Percentiles rank a stretch among this genome's conserved stretches.
Evolutionary conservation across 225 moss, liverwort and hornwort genomes (phyloP).

Genomic region (Polytrichum commune): DNA sequence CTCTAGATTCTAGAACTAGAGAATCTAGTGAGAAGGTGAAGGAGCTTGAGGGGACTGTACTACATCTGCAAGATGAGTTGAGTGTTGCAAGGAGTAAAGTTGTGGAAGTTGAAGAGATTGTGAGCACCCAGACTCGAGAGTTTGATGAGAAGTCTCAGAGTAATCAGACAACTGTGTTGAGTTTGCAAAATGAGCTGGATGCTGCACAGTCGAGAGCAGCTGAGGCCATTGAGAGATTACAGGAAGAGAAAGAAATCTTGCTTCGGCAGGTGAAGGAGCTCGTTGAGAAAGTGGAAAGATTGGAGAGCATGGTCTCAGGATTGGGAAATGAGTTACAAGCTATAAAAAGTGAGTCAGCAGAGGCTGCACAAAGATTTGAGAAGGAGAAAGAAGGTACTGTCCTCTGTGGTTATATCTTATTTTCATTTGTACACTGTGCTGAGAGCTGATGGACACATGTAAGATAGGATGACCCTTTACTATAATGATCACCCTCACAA

Average conservation of each 20-base stretch:
- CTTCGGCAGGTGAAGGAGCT: constrained; percentile 13
- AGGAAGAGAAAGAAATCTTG: constrained; percentile 23
- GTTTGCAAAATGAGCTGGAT: constrained; percentile 35
- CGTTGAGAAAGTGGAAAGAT: constrained; percentile 24
- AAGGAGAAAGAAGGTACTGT: constrained; percentile 31
- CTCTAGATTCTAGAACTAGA: constrained; percentile 22
- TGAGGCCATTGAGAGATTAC: constrained; percentile 21
- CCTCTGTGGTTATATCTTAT: no score
- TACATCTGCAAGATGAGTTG: constrained; percentile 30
- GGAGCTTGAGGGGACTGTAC: constrained; percentile 19
- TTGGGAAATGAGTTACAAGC: constrained; percentile 28
- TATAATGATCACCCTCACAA: no score
- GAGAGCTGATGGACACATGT: no score
- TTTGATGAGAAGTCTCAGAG: constrained; percentile 26
- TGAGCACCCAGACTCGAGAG: constrained; percentile 30
- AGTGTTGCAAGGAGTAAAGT: constrained; percentile 21
- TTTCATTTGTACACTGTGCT: no score
- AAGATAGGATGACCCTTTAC: no score
- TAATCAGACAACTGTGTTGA: constrained; percentile 22
- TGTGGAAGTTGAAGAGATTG: constrained; percentile 13
- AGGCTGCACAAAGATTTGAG: constrained; percentile 18
- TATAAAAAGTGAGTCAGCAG: constrained; percentile 17
- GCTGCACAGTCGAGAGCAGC: constrained; percentile 22
- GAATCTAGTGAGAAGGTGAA: constrained; percentile 25
- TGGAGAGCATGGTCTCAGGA: constrained; percentile 12